phyloP scores from a whole-genome alignment of 208 protist genomes.

The Trypanosoma conorhini region DNA sequence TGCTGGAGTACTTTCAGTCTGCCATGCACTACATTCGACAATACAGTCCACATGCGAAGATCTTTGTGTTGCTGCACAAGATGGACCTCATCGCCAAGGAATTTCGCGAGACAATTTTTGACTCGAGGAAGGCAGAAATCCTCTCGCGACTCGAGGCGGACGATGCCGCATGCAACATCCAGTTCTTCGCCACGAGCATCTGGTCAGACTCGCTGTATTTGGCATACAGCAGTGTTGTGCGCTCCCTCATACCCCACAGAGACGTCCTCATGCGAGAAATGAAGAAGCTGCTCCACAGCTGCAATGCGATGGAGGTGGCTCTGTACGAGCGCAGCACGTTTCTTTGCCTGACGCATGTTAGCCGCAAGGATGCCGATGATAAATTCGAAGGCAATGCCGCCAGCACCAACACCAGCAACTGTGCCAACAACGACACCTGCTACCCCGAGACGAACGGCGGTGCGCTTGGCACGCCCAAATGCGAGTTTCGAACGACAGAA shows the following conservation, averaged over 20 bases:
- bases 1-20: slow-evolving; percentile 97
- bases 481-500: slow-evolving; percentile 77
- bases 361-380: slow-evolving; percentile 31
- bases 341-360: slow-evolving; percentile 96
- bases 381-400: slow-evolving; percentile 4
- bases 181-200: slow-evolving; percentile 98
- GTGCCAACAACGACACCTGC: background rate
- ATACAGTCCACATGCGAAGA: slow-evolving; percentile 97
- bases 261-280: slow-evolving; percentile 92
- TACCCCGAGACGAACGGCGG: background rate
- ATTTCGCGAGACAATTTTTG: slow-evolving; percentile 67
- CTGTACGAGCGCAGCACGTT: slow-evolving; percentile 99
- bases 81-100: slow-evolving; percentile 95
- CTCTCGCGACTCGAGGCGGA: slow-evolving; percentile 50
- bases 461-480: slow-evolving; percentile 16
- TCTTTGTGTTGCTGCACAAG: slow-evolving; percentile 99
- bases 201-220: slow-evolving; percentile 99
- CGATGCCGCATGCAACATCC: slow-evolving; percentile 69
- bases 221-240: slow-evolving; percentile 95
- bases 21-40: slow-evolving; percentile 95
- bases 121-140: slow-evolving; percentile 74
- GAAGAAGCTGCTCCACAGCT: slow-evolving; percentile 91
- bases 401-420: background rate
- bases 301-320: slow-evolving; percentile 97
- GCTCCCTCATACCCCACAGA: slow-evolving; percentile 97